Percentiles rank a stretch among this genome's conserved stretches.
Conservation (phyloP, 495 filamentous ascomycete species). For the Aspergillus sparsus region DNA sequence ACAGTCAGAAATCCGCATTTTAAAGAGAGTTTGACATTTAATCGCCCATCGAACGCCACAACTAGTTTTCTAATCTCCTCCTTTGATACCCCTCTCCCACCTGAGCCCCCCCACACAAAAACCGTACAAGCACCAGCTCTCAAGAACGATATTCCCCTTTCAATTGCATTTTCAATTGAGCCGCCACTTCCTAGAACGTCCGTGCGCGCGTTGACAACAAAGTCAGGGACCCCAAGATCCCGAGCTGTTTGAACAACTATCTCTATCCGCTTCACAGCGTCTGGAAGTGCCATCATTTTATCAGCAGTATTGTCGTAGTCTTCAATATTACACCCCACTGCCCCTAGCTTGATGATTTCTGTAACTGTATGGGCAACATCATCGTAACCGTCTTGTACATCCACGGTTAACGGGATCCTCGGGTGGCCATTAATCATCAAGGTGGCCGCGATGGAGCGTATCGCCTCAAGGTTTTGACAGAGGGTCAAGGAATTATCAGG, state of each 20-base stretch:
- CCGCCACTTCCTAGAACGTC: constrained; percentile 38
- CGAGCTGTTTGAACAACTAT: constrained; percentile 33
- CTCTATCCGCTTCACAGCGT: constrained; percentile 42
- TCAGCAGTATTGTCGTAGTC: constrained; percentile 41
- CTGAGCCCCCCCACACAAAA: constrained; percentile 50
- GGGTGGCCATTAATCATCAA: constrained; percentile 23
- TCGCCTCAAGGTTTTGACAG: constrained; percentile 59
- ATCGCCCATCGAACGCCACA: constrained; percentile 30
- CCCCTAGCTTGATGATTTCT: constrained; percentile 43
- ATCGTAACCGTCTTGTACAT: constrained; percentile 56
- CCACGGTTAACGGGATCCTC: constrained; percentile 47
- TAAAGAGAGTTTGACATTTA: constrained; percentile 45
- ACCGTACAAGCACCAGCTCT: constrained; percentile 48
- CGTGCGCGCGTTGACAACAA: constrained; percentile 52
- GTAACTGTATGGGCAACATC: constrained; percentile 39
- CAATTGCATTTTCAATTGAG: constrained; percentile 44
- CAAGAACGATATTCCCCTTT: constrained; percentile 46
- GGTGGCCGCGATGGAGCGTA: constrained; percentile 79
- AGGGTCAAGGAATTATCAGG: constrained; percentile 46
- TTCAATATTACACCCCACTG: constrained; percentile 54
- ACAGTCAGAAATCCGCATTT: constrained; percentile 31
- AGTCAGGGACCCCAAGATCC: constrained; percentile 47
- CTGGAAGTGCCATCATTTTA: constrained; percentile 32
- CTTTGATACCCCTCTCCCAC: constrained; percentile 30
- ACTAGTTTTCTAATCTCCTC: constrained; percentile 43